A percentile compares a stretch with the other conserved stretches of the same genome.
Conservation (phyloP, 225 moss, liverwort and hornwort genomes). For the Antitrichia curtipendula region DNA sequence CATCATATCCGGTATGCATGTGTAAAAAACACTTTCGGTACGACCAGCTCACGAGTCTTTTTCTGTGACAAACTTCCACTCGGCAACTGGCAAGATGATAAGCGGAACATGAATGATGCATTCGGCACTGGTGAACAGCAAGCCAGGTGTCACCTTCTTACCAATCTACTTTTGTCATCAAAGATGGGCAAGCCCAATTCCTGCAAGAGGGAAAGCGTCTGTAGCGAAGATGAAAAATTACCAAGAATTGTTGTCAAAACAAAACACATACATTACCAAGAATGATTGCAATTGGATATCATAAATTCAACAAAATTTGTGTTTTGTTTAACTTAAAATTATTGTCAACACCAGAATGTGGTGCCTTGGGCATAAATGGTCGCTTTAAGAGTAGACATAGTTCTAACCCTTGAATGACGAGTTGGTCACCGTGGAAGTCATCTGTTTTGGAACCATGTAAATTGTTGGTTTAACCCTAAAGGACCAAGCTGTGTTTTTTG, state of each 20-base stretch:
- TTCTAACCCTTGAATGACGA: too few species aligned
- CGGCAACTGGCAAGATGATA: neutral
- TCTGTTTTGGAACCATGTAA: too few species aligned
- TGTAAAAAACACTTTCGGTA: neutral
- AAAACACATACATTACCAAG: neutral
- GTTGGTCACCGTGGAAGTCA: too few species aligned
- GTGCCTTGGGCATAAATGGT: too few species aligned
- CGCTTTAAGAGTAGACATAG: too few species aligned
- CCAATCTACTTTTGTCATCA: neutral
- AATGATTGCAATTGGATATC: neutral
- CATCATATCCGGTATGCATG: neutral
- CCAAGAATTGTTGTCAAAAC: too few species aligned
- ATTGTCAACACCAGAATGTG: too few species aligned
- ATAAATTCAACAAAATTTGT: neutral
- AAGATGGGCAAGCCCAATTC: neutral
- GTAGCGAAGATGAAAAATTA: rapidly evolving
- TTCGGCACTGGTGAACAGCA: neutral
- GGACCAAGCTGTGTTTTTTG: too few species aligned
- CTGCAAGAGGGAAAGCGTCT: rapidly evolving
- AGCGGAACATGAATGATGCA: neutral
- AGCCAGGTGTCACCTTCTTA: neutral
- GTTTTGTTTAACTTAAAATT: too few species aligned
- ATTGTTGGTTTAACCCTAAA: too few species aligned
- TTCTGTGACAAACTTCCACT: neutral
- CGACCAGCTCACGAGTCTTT: too few species aligned